phyloP scores from a whole-genome alignment of 371 early-diverging fungal genomes.

The Mortierella sp. region DNA sequence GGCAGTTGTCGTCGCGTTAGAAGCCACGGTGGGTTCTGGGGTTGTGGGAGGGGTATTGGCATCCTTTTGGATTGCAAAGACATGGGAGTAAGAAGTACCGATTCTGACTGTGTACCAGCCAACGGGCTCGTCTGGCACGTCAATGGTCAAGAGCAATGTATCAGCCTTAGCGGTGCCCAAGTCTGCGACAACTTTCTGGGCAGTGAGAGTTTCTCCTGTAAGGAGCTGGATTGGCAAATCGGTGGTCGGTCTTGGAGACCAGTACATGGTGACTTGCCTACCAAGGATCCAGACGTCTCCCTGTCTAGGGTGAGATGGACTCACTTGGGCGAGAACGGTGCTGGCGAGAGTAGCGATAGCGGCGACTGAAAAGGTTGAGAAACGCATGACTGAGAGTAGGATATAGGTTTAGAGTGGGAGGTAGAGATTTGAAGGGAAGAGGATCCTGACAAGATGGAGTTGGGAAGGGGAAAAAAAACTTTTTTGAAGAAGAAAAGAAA shows the following conservation, averaged over 20 bases:
- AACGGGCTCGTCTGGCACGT: not conserved
- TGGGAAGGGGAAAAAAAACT: not conserved
- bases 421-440: not conserved
- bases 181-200: not conserved
- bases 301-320: not conserved
- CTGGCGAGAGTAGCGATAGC: not conserved
- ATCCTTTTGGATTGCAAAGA: conserved; percentile 4
- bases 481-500: not conserved
- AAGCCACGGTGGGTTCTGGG: not conserved
- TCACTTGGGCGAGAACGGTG: conserved; percentile 4
- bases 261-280: not conserved
- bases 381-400: conserved; percentile 10
- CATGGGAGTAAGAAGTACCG: conserved; percentile 8
- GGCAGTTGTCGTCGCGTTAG: not conserved
- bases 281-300: not conserved
- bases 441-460: too few species aligned
- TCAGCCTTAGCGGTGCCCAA: not conserved
- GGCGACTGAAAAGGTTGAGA: not conserved
- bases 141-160: not conserved
- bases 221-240: not conserved
- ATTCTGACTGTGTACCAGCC: conserved; percentile 5
- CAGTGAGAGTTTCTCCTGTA: not conserved
- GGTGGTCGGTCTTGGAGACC: not conserved
- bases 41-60: not conserved
- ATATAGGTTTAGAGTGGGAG: not conserved